These are phyloP conservation scores for Debaryomyces fabryi DNA, from an alignment of 1,139 yeast species.

Conservation along the genomic window DNA sequence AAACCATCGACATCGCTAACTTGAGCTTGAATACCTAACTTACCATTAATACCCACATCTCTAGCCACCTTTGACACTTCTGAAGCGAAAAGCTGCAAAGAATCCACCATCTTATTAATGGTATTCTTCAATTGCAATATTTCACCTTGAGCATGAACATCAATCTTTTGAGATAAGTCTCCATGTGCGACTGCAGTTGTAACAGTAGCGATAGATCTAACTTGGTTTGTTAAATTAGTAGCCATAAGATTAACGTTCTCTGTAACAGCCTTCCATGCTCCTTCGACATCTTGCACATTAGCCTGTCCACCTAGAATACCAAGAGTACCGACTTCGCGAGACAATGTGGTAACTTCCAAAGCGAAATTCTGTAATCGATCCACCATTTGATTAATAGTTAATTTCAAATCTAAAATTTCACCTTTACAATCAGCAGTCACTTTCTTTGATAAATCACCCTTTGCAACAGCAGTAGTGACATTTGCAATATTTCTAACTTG, in stretches of 20 bases:
- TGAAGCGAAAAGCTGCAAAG: conserved; percentile 81
- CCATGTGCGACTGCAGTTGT: conserved; percentile 94
- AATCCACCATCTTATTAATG: conserved; percentile 89
- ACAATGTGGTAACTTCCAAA: conserved; percentile 83
- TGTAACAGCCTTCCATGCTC: conserved; percentile 91
- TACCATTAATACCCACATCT: conserved; percentile 93
- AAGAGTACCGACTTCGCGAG: conserved; percentile 86
- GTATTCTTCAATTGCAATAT: conserved; percentile 76
- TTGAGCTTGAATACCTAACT: conserved; percentile 88
- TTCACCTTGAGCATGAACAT: conserved; percentile 89
- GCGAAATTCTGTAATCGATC: conserved; percentile 87
- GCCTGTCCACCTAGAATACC: conserved; percentile 93
- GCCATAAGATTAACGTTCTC: conserved; percentile 92
- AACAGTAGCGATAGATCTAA: conserved; percentile 85
- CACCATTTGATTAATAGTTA: conserved; percentile 84
- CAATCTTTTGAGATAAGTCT: conserved; percentile 83
- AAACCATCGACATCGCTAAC: conserved; percentile 88
- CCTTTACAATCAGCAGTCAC: conserved; percentile 91
- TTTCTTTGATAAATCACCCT: conserved; percentile 82
- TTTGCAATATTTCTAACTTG: conserved; percentile 90
- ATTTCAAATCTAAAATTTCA: conserved; percentile 77
- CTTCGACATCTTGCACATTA: conserved; percentile 88
- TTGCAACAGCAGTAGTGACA: conserved; percentile 92
- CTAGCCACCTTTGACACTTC: conserved; percentile 90
- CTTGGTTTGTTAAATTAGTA: conserved; percentile 83